phyloP scores from a whole-genome alignment of 768 basidiomycete genomes.

The Coprinellus micaceus region DNA sequence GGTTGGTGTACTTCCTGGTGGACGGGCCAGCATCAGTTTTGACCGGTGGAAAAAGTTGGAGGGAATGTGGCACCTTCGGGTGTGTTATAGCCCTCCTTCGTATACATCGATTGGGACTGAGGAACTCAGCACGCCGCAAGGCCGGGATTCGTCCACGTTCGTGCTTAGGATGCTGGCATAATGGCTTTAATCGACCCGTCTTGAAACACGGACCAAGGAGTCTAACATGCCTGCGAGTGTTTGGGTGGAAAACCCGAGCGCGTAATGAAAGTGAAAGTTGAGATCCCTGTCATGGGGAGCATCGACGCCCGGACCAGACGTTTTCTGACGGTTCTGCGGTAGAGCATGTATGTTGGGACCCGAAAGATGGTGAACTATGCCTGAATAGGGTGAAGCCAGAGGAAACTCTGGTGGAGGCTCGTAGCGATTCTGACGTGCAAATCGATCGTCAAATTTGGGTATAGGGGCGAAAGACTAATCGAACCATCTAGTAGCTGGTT shows the following conservation, averaged over 20 bases:
- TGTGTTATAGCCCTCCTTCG: constrained; percentile 62
- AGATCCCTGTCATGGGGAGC: constrained; percentile 61
- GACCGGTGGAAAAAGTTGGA: constrained; percentile 51
- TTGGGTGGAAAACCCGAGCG: constrained; percentile 68
- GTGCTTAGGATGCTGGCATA: constrained; percentile 74
- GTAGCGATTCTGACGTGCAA: constrained; percentile 88
- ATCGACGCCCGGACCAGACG: constrained; percentile 72
- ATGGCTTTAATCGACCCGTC: constrained; percentile 79
- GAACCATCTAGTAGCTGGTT: constrained; percentile 93
- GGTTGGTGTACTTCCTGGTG: constrained; percentile 49
- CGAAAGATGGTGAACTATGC: constrained; percentile 90
- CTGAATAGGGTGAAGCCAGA: constrained; percentile 90
- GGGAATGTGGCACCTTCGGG: constrained; percentile 62
- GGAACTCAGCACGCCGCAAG: constrained; percentile 58
- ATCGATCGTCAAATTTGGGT: constrained; percentile 94
- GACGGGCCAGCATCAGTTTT: constrained; percentile 70
- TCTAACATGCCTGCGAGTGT: constrained; percentile 81
- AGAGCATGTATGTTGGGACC: constrained; percentile 40
- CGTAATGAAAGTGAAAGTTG: constrained; percentile 72
- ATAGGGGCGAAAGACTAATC: constrained; percentile 97
- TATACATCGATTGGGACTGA: constrained; percentile 57
- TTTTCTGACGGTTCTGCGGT: constrained; percentile 70
- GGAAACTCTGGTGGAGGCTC: constrained; percentile 95
- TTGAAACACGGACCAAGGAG: constrained; percentile 87
- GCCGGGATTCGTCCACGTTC: constrained; percentile 49